Percentiles rank a stretch among this genome's conserved stretches.
phyloP scores from a whole-genome alignment of 345 rosid genomes.

The Salix udensis region DNA sequence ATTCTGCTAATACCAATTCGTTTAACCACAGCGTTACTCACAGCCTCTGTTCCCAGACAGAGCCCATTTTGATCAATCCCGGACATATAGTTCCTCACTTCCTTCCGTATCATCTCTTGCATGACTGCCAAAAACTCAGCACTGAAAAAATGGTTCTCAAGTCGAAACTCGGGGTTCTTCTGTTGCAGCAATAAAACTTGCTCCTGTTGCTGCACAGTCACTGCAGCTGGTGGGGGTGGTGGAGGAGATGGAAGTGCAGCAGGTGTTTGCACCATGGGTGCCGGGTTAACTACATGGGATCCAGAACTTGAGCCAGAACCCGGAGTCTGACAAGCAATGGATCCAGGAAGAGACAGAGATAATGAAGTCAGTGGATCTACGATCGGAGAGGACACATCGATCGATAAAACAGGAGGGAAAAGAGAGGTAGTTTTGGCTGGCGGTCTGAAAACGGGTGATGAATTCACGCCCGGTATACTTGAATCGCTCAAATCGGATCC shows the following conservation, averaged over 20 bases:
- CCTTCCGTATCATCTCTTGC: conserved; percentile 73
- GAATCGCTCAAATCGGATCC: conserved; percentile 74
- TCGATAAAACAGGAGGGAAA: conserved; percentile 28
- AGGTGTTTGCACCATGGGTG: background rate
- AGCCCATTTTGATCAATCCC: conserved; percentile 51
- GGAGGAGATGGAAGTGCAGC: background rate
- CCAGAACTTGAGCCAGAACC: conserved; percentile 19
- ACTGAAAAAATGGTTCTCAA: conserved; percentile 55
- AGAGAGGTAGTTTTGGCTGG: conserved; percentile 35
- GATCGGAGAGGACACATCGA: conserved; percentile 33
- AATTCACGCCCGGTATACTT: conserved; percentile 34
- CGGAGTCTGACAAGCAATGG: conserved; percentile 34
- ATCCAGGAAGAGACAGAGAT: conserved; percentile 68
- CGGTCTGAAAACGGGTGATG: conserved; percentile 44
- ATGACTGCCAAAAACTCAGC: conserved; percentile 56
- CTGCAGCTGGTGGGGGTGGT: background rate
- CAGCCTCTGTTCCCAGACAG: conserved; percentile 45
- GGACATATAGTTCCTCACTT: conserved; percentile 65
- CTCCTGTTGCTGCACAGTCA: background rate
- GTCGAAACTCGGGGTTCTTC: conserved; percentile 2
- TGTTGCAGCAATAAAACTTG: too few relatives aligned
- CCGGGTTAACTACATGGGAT: conserved; percentile 6
- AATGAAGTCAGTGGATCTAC: conserved; percentile 54
- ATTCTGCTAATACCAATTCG: conserved; percentile 62
- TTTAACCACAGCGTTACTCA: conserved; percentile 61